Base-by-base conservation (phyloP, 176 grass and related monocot species). In the Avena insularis region DNA sequence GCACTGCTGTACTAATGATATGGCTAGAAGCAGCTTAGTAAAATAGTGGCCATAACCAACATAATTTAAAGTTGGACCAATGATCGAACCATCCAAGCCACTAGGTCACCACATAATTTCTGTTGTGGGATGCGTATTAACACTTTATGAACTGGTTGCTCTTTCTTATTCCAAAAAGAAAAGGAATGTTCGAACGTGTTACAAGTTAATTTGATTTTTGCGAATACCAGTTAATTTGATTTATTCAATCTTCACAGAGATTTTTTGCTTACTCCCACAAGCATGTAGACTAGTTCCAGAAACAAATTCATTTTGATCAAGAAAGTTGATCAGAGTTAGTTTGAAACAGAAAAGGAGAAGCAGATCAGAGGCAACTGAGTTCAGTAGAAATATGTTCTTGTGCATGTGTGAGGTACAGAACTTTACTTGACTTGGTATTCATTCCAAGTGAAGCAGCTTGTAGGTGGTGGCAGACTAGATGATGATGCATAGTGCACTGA, bases 21-120 rank as follows among this genome's bases (percentile, higher is more conserved):
- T 36, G 50, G 17, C 79, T 72, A 62, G 33, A 83, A 90, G 11
- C 6, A 66, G 14, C 16, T 84, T 68, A 35, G 16, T 62, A 40
- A 61, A 51, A 81, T 75, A 16, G 66, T 56, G 29, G 14, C 78
- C 40, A 57, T 80, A 67, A 51, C 56, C 62, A 61, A 1, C 49
- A 51, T 77, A 55, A 17, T 35, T 77, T 77, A 19, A 77, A 77
- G 50, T 77, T 20, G 15, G 75, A 5, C 25, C 15, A 77, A 23
- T 77, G 74, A 33, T 31, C 25, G 0, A 19, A 77, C 49, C 74
- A 33, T 14, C 74, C 48, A 77, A 77, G 15, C 15, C 27, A 54
- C 8, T 19, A 16, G 25, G 50, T 19, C 75, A 56, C 33, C 35
- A 70, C 66, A 68, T 38, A 69, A 15, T 31, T 35, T 56, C 4